Percentiles rank a stretch among this genome's conserved stretches.
phyloP scores from a whole-genome alignment of 75 land plant genomes.

The Isoetes taiwanensis region DNA sequence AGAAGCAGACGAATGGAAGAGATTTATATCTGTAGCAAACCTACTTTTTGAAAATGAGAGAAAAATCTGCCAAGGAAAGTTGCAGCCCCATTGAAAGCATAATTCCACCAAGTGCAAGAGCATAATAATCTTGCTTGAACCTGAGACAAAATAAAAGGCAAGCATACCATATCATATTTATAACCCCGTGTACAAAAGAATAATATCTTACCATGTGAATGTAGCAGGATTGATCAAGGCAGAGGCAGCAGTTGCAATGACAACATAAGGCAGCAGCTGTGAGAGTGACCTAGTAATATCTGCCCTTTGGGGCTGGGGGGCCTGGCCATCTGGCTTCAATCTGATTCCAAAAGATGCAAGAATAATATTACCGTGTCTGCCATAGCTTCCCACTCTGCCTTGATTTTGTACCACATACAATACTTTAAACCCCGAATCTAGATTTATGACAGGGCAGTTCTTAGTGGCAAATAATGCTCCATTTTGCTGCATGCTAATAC shows the following conservation, averaged over 20 bases:
- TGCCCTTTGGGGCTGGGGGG: background rate
- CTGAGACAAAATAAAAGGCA: conserved; percentile 20
- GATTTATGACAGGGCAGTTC: no score
- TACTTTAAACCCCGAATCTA: no score
- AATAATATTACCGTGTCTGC: conserved; percentile 33
- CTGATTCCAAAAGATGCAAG: conserved; percentile 39
- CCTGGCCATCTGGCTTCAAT: background rate
- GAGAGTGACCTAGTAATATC: conserved; percentile 53
- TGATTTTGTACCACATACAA: no score
- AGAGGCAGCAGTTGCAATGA: conserved; percentile 61
- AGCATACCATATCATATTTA: no score
- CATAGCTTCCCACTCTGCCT: no score
- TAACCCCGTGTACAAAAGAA: background rate
- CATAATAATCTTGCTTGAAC: conserved; percentile 91
- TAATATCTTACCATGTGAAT: conserved; percentile 50
- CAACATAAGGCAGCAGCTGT: conserved; percentile 65
- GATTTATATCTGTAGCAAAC: no score
- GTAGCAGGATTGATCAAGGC: conserved; percentile 65
- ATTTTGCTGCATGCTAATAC: no score
- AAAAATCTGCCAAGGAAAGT: conserved; percentile 79
- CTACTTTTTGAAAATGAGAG: conserved; percentile 73
- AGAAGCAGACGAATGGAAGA: background rate
- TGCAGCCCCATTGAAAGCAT: conserved; percentile 93
- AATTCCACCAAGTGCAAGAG: conserved; percentile 96
- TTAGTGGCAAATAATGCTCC: no score